Evolutionary conservation across 192 early-diverging fungal species (phyloP), one percentile per base, ranked within the genome.

Genomic region (Linnemannia hyalina): DNA sequence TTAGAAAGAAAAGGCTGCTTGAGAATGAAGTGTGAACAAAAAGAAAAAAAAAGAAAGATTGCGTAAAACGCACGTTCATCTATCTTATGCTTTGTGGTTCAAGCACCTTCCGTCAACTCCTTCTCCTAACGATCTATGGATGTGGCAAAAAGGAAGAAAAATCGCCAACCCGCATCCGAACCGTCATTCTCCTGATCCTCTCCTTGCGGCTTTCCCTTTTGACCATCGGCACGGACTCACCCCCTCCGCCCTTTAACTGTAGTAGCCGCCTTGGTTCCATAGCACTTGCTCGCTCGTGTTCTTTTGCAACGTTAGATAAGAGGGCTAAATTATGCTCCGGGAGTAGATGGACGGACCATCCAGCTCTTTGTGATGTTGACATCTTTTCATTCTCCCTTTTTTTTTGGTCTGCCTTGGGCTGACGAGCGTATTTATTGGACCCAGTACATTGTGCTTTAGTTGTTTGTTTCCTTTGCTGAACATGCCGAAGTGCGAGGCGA

Each of bases 131-230:
- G 5, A 70, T 70, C 69, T 70, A 0, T 38, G 38, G 20, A 42
- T 42, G 38, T 42, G 23, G 35, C 22, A 15, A 38, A 38, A 35
- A 4, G 22, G 2, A 36, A 42, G 10, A 41, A 6, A 35, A 40
- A 4, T 70, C 69, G 23, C 22, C 41, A 38, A 70, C 38, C 69
- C 35, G 32, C 38, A 42, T 42, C 23, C 10, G n/a, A 70, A 10
- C 41, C n/a, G 23, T 42, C 69, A 70, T 80, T 42, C 23, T 42
- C 46, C n/a, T 18, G 42, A 40, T 38, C 68, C 41, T 44, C 42
- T 63, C n/a, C 46, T 49, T 44, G 36, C 73, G 36, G 73, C 72
- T 29, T 73, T 73, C 26, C 71, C 42, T n/a, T 47, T 47, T 46
- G 55, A 23, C 22, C 23, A 73, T 74, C 47, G 22, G 9, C 23